A percentile compares a stretch with the other conserved stretches of the same genome.
Conservation (phyloP, 1,284 basidiomycete species). For the Tilletia indica region DNA sequence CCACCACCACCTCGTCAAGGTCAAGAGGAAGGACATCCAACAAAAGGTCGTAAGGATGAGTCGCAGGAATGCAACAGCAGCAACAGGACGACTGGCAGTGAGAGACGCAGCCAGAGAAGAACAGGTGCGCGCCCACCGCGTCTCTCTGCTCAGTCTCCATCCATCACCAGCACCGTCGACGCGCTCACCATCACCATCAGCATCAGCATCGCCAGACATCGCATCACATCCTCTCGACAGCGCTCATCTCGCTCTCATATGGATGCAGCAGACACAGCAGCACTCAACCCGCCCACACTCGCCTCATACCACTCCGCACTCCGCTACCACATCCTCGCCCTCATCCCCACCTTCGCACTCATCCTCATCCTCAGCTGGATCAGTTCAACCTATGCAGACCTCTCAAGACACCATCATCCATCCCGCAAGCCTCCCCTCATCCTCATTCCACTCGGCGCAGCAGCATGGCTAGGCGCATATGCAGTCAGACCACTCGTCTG, state of each 20-base stretch:
- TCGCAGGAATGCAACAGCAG: no score
- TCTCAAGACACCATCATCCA: constrained; percentile 11
- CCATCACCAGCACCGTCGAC: constrained; percentile 17
- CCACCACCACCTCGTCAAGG: no score
- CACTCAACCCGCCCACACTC: constrained; percentile 2
- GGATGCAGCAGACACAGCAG: neutral
- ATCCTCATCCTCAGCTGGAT: constrained; percentile 12
- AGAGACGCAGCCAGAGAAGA: neutral
- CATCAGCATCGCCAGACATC: no score
- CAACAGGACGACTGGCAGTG: neutral
- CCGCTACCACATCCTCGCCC: constrained; percentile 12
- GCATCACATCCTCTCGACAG: neutral
- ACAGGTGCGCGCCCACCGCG: constrained; percentile 4
- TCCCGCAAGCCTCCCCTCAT: constrained; percentile 14
- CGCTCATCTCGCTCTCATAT: no score
- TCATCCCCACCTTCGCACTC: neutral
- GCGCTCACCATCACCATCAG: constrained; percentile 5
- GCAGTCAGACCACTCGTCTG: constrained; percentile 3
- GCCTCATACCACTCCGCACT: neutral
- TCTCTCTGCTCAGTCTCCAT: constrained; percentile 15
- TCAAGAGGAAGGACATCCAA: no score
- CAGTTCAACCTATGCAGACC: neutral
- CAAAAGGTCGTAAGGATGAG: no score
- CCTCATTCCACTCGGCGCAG: neutral
- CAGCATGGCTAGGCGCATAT: constrained; percentile 6